phyloP scores from a whole-genome alignment of 202 grass and related monocot genomes.

The Alloteropsis angusta region DNA sequence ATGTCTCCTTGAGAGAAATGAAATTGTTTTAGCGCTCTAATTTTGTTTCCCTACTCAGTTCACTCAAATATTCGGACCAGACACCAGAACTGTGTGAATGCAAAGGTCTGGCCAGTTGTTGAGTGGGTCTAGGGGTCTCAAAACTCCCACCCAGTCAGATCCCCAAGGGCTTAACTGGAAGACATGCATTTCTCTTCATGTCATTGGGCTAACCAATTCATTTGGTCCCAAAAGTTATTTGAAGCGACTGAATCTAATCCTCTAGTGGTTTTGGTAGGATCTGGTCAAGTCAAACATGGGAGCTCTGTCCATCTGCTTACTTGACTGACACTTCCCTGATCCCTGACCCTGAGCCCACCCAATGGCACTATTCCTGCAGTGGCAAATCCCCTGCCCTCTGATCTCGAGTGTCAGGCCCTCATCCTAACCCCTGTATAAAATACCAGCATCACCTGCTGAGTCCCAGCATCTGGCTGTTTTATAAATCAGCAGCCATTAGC shows the following conservation, averaged over 20 bases:
- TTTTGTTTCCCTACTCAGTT: neutral
- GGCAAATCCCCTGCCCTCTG: neutral
- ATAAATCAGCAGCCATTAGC: neutral
- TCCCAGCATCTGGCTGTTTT: neutral
- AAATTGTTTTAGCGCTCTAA: neutral
- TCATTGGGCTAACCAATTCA: neutral
- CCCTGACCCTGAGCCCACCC: neutral
- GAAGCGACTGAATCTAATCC: neutral
- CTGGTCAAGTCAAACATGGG: constrained; percentile 23
- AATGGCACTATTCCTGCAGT: constrained; percentile 23
- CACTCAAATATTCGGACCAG: neutral
- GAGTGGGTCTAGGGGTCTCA: neutral
- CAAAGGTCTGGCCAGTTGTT: neutral
- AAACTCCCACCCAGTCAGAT: neutral
- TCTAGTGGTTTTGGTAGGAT: neutral
- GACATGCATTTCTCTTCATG: neutral
- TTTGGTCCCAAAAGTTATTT: neutral
- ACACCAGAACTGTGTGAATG: neutral
- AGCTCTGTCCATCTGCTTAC: neutral
- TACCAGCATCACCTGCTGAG: neutral
- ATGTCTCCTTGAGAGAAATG: constrained; percentile 3
- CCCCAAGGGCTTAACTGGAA: neutral
- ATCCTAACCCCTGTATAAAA: neutral
- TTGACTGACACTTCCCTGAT: constrained; percentile 11
- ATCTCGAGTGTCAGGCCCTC: constrained; percentile 1